Base-by-base conservation (phyloP, 495 filamentous ascomycete genomes). In the Bombardia bombarda region DNA sequence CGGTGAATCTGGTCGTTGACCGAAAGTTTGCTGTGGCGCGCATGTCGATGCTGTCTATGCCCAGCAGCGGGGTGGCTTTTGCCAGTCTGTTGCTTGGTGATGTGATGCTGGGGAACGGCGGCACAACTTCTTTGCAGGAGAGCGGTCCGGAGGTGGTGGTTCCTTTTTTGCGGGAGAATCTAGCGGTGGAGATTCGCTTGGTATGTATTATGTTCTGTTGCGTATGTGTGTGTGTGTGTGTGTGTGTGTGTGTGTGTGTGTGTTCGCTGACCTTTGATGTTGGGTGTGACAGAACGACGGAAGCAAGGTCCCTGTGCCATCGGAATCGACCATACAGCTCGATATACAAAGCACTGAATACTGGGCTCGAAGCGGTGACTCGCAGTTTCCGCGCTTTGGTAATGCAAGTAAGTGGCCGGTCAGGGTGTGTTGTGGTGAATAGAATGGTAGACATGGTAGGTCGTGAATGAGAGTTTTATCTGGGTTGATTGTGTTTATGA, bases 1-100 rank as follows among this genome's bases (percentile, higher is more conserved):
- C 43, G 4, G 41, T 70, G 22, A 40, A 56, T 23, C 49, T 68
- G 4, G 41, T 59, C 8, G 30, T 62, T n/a, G 47, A 43, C 18
- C n/a, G n/a, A n/a, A 57, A 49, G 3, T 9, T 37, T 2, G 30
- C 34, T 17, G 38, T 61, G 19, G 52, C 46, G 10, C 42, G 45
- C 22, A 40, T 54, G 55, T 20, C 50, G 3, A 16, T 61, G 7
- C 32, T 58, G 17, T 39, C 30, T 3, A 50, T 53, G 49, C 57
- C 52, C 1, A 23, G 30, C 16, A 28, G 38, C 10, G 57, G 55
- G 0, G 32, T 42, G 3, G 52, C 45, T 1, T 45, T 25, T 10
- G 35, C 25, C 8, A 50, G 44, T 8, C 9, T 60, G 25, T 49
- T 49, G 9, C 32, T 55, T 9, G 10, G 28, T 23, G 46, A 48